Evolutionary conservation across 345 rosid genomes (phyloP), one percentile per base, ranked within the genome.

Genomic region (Bruguiera parviflora): DNA sequence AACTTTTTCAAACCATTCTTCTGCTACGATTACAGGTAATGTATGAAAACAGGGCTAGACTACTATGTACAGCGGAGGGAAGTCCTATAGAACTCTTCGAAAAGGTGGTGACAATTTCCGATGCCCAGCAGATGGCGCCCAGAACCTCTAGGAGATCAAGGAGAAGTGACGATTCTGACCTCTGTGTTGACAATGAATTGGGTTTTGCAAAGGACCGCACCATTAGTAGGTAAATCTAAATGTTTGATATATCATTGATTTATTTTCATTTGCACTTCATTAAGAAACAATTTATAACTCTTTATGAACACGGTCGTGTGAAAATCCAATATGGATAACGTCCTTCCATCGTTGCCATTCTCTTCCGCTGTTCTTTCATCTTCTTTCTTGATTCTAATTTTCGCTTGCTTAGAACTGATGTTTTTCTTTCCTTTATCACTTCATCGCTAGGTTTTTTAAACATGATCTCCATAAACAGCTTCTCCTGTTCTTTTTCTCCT

Each of bases 151-250:
- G 88, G 0, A 89, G 99, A 65, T 92, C 98, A 53, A 83, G 82
- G 76, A 92, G 78, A 82, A 90, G 66, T 71, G 99, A 95, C 58
- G 88, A 88, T 39, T 53, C 83, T 1, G 96, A 95, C 66, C 84
- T 95, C 33, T 95, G 99, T 18, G 97, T 95, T 10, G 99, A 95
- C 78, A 92, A 92, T 29, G 99, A 95, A 74, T 67, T 95, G 77
- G 99, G 97, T 58, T 95, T 95, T n/a, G 96, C 89, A 4, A 95
- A 95, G 81, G 99, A 95, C 46, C 91, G 99, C 77, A 92, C 99
- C 68, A 85, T 95, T 74, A 95, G 99, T 66, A 86, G 99, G 99
- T 92, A 82, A 25, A 57, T 58, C 22, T 31, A 25, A 39, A 20
- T 64, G 61, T 39, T 63, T 2, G 16, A 10, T 25, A 20, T 56